Evolutionary conservation across 2,329 filamentous ascomycete genomes (phyloP).

Genomic region (Trichoderma sp.): DNA sequence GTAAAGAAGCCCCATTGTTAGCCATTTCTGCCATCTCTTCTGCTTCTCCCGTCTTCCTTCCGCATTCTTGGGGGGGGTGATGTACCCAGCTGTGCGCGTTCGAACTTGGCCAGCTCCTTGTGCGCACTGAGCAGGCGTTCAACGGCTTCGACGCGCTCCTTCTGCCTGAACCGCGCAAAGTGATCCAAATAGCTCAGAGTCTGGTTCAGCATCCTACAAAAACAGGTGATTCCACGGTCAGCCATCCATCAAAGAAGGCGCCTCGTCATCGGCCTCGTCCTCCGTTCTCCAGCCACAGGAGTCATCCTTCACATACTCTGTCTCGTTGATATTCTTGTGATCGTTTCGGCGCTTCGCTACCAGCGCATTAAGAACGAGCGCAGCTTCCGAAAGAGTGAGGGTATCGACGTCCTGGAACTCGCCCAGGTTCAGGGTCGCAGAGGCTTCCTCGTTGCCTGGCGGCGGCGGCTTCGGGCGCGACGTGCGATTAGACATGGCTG

Average conservation of each 20-base stretch:
- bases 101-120: slow-evolving; percentile 81
- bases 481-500: slow-evolving; percentile 33
- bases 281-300: background rate
- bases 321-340: slow-evolving; percentile 79
- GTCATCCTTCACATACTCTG: slow-evolving; percentile 57
- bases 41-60: background rate
- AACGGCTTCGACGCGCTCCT: slow-evolving; percentile 92
- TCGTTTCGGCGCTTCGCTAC: slow-evolving; percentile 75
- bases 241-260: background rate
- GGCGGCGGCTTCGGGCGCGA: slow-evolving; percentile 66
- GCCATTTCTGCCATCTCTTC: background rate
- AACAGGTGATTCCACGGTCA: background rate
- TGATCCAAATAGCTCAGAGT: slow-evolving; percentile 90
- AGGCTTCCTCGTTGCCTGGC: slow-evolving; percentile 83
- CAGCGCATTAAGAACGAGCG: slow-evolving; percentile 87
- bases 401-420: slow-evolving; percentile 92
- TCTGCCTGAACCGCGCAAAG: slow-evolving; percentile 93
- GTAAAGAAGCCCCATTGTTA: slow-evolving; percentile 2
- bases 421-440: slow-evolving; percentile 76
- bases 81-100: slow-evolving; percentile 85
- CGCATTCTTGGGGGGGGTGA: background rate
- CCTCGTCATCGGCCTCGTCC: background rate
- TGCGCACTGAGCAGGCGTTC: slow-evolving; percentile 79
- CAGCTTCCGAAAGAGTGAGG: slow-evolving; percentile 86
- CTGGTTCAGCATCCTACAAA: slow-evolving; percentile 69